Base-by-base conservation (phyloP, 164 flowering plant species). In the Buxus sempervirens region DNA sequence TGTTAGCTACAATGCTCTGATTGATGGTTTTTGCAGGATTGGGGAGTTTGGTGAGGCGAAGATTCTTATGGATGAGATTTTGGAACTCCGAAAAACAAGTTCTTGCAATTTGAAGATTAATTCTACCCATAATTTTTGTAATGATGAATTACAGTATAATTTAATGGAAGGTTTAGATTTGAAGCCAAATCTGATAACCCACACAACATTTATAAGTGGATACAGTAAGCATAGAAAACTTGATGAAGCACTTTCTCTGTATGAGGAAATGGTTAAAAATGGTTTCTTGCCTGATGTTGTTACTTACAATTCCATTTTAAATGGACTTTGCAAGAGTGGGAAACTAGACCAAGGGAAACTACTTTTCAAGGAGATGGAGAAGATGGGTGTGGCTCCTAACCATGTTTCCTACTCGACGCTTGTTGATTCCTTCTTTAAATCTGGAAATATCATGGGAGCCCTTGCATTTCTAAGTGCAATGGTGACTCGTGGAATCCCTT, bases 271-370 rank as follows among this genome's bases (percentile, higher is more conserved):
- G 96, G 74, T 88, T 59, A 69, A 54, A 64, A 72, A 73, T 64
- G 97, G 94, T 13, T 27, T 86, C 36, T 76, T 82, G 56, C 97
- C 95, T 60, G 99, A 96, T 75, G 82, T 83, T 22, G 88, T 93
- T 65, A 82, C 91, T 28, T 83, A 82, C 53, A 83, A 76, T 80
- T 83, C 90, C 18, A 79, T 92, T 53, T 70, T 89, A 2, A 62
- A 82, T 68, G 90, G 88, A 32, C 86, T 92, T 64, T 91, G 93
- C 77, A 83, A 79, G 83, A 60, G 64, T 70, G 90, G 88, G 22
- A 83, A 73, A 72, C 72, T 84, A n/a, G 60, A 54, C 16, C 90
- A 96, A 62, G 96, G 88, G 41, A 72, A 72, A 68, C 48, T 63
- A 25, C 81, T 88, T 63, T 71, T 90, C 25, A 67, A 66, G 72